Evolutionary conservation across 495 filamentous ascomycete species (phyloP), one percentile per base, ranked within the genome.

Genomic region (Cercophora samala): DNA sequence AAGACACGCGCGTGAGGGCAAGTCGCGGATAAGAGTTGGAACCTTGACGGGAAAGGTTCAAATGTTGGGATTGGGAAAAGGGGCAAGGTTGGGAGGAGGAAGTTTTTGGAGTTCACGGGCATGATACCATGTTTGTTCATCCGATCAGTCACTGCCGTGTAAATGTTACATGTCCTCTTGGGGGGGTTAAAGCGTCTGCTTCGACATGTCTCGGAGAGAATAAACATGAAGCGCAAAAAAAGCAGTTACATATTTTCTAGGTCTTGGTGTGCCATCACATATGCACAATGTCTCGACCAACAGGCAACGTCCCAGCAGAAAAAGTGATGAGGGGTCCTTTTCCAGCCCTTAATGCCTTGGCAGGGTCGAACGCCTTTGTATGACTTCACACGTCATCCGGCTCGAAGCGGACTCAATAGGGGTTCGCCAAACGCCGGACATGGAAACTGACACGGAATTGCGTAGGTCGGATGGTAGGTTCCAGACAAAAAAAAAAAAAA

Each of bases 111-210:
- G 37, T 46, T 46, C 37, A 46, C 37, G 37, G 37, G 37, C 53
- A 56, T 56, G 53, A 56, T 56, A 56, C 53, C 53, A 56, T 56
- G 53, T 56, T 56, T 56, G n/a, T 46, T 46, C 37, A 13, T 46
- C 37, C 37, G 37, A 46, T 46, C 26, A 8, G 26, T 29, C 26
- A 46, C 13, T 46, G 9, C 5, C 37, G 2, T 46, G 37, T 46
- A 11, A 2, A 9, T 9, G 37, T 46, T 46, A 46, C 37, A 46
- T 46, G 37, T 46, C 37, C 6, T 46, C 6, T 46, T 46, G 13
- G 37, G 6, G 18, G 5, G 53, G 53, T n/a, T 21, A 56, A 56
- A 56, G n/a, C 22, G 0, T 56, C 22, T 22, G 53, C 53, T 19
- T 56, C 53, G 53, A 9, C 53, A 56, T 56, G 53, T 56, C 22